Percentiles rank a stretch among this genome's conserved stretches.
phyloP scores from a whole-genome alignment of 495 filamentous ascomycete genomes.

The Trypethelium eluteriae region DNA sequence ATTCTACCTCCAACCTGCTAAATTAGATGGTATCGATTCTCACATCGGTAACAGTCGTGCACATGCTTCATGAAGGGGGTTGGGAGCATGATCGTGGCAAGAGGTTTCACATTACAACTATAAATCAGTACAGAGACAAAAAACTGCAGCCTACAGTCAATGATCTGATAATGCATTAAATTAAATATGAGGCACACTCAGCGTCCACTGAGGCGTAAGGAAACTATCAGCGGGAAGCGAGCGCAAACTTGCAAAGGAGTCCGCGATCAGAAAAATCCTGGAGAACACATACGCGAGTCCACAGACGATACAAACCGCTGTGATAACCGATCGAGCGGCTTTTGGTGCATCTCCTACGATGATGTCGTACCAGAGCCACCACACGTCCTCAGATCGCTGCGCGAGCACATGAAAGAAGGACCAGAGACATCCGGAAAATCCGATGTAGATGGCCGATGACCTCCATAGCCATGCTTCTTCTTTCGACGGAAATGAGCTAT shows the following conservation, averaged over 20 bases:
- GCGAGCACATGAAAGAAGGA: not conserved
- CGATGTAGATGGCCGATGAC: not conserved
- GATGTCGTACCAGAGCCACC: not conserved
- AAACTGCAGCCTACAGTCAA: too few species aligned
- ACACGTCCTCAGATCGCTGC: not conserved
- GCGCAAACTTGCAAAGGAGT: constrained; percentile 21
- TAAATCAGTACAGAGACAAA: too few species aligned
- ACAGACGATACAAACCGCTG: constrained; percentile 51
- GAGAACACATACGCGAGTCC: constrained; percentile 22
- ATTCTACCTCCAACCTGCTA: too few species aligned
- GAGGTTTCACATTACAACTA: too few species aligned
- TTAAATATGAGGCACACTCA: constrained; percentile 20
- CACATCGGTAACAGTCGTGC: too few species aligned
- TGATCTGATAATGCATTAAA: constrained; percentile 10
- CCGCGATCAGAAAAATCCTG: constrained; percentile 22
- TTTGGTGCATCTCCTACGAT: not conserved
- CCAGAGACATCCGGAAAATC: not conserved
- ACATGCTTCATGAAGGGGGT: too few species aligned
- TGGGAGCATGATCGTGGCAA: too few species aligned
- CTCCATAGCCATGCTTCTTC: not conserved
- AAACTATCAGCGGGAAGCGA: constrained; percentile 12
- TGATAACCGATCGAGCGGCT: constrained; percentile 37
- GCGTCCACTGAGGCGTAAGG: constrained; percentile 20
- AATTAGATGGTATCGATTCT: too few species aligned
- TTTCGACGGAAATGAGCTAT: not conserved